Conservation (phyloP, 2,329 filamentous ascomycete species). For the Didymella keratinophila region DNA sequence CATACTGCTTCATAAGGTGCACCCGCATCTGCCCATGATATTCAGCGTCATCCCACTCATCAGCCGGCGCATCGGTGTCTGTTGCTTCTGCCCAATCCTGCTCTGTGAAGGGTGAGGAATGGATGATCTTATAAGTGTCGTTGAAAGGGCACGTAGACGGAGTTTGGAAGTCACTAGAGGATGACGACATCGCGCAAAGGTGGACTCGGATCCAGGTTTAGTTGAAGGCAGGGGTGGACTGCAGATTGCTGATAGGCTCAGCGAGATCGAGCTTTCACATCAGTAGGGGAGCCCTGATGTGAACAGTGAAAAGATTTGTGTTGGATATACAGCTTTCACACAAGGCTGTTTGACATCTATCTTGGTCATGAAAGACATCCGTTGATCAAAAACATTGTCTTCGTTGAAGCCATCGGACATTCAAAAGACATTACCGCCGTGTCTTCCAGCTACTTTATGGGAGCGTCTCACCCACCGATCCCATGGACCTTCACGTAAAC, state of each 20-base stretch:
- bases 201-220: not conserved
- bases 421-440: not conserved
- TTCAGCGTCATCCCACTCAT: constrained; percentile 13
- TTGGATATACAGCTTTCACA: not conserved
- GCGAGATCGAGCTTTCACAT: not conserved
- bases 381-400: not conserved
- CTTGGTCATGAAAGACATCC: not conserved
- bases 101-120: not conserved
- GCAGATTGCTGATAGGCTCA: not conserved
- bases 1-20: not conserved
- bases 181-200: not conserved
- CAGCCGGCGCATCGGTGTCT: constrained; percentile 5
- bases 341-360: not conserved
- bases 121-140: not conserved
- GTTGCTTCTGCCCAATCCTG: constrained; percentile 3
- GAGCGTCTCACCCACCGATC: constrained; percentile 16
- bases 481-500: constrained; percentile 31
- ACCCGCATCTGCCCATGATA: constrained; percentile 10
- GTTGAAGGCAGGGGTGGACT: not conserved
- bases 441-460: not conserved
- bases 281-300: not conserved
- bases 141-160: not conserved
- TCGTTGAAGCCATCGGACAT: not conserved
- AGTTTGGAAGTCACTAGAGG: not conserved
- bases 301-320: not conserved